These are phyloP conservation scores for Dioszegia crocea DNA, from an alignment of 768 basidiomycete genomes.

Conservation along the genomic window DNA sequence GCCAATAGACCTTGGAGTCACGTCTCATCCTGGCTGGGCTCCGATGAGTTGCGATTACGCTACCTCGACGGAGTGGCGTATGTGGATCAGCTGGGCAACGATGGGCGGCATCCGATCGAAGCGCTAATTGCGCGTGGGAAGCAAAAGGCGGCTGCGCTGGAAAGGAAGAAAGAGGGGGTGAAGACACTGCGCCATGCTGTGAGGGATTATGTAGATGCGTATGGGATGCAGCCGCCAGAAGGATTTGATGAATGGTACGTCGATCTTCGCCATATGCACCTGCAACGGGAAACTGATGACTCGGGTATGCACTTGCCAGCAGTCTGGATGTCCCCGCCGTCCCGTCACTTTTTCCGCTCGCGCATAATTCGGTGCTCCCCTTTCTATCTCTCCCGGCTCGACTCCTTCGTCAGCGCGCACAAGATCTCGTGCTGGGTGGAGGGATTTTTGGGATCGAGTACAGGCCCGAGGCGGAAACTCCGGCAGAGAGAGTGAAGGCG, in stretches of 20 bases:
- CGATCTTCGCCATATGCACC: background rate
- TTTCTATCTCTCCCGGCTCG: constrained; percentile 8
- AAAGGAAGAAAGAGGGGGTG: constrained; percentile 3
- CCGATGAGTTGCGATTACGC: too few relatives aligned
- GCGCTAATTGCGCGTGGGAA: constrained; percentile 3
- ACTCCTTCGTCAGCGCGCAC: constrained; percentile 7
- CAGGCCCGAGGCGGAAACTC: background rate
- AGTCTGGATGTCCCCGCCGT: constrained; percentile 1
- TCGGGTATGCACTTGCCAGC: constrained; percentile 5
- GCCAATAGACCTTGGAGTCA: too few relatives aligned
- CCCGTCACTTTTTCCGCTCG: constrained; percentile 9
- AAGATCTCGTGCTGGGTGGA: background rate
- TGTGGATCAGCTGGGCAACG: background rate
- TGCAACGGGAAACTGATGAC: too few relatives aligned
- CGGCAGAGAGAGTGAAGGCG: background rate
- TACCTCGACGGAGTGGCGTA: constrained; percentile 8
- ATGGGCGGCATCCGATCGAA: constrained; percentile 2
- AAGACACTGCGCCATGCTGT: constrained; percentile 3
- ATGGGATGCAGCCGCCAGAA: constrained; percentile 13
- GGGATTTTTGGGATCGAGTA: constrained; percentile 7
- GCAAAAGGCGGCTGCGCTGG: constrained; percentile 1
- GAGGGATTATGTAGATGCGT: constrained; percentile 7
- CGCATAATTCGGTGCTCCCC: constrained; percentile 4
- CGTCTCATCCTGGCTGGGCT: too few relatives aligned
- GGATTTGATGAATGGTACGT: constrained; percentile 12